These are phyloP conservation scores for Penicillium griseofulvum DNA, from an alignment of 2,329 filamentous ascomycete species.

Conservation along the genomic window DNA sequence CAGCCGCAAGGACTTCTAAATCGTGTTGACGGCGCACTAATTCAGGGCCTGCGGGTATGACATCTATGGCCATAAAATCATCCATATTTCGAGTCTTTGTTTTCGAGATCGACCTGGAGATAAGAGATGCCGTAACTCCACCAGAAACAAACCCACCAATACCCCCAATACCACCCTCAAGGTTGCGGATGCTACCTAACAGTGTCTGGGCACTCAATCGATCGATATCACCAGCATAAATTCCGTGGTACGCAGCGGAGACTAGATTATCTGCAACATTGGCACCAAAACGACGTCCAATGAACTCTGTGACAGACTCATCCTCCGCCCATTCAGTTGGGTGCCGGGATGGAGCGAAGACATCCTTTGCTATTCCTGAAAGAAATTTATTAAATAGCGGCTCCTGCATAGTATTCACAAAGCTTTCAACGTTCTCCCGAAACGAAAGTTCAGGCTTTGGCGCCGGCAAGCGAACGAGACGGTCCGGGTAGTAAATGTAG, in stretches of 20 bases:
- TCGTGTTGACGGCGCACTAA: neutral
- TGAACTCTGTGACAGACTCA: conserved; percentile 69
- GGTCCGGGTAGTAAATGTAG: conserved; percentile 86
- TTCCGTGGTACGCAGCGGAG: conserved; percentile 77
- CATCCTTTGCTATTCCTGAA: conserved; percentile 35
- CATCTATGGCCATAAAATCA: conserved; percentile 28
- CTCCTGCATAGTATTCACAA: conserved; percentile 46
- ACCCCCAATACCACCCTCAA: conserved; percentile 39
- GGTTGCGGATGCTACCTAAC: conserved; percentile 50
- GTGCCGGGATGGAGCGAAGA: conserved; percentile 33
- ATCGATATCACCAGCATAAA: conserved; percentile 87
- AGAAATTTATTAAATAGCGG: conserved; percentile 49
- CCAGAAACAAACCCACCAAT: conserved; percentile 18
- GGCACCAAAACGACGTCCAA: conserved; percentile 55
- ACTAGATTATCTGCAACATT: conserved; percentile 67
- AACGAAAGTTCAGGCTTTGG: conserved; percentile 30
- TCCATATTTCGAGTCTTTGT: conserved; percentile 22
- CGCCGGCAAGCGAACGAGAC: conserved; percentile 64
- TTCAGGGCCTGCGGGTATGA: conserved; percentile 2
- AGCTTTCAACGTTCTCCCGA: conserved; percentile 9
- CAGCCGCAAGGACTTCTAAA: conserved; percentile 16
- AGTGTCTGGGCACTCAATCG: conserved; percentile 71
- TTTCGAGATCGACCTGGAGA: conserved; percentile 13
- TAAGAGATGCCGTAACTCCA: conserved; percentile 6
- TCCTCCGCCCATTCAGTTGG: conserved; percentile 48